These are phyloP conservation scores for Penicillium taxi DNA, from an alignment of 495 filamentous ascomycete species.

Conservation along the genomic window DNA sequence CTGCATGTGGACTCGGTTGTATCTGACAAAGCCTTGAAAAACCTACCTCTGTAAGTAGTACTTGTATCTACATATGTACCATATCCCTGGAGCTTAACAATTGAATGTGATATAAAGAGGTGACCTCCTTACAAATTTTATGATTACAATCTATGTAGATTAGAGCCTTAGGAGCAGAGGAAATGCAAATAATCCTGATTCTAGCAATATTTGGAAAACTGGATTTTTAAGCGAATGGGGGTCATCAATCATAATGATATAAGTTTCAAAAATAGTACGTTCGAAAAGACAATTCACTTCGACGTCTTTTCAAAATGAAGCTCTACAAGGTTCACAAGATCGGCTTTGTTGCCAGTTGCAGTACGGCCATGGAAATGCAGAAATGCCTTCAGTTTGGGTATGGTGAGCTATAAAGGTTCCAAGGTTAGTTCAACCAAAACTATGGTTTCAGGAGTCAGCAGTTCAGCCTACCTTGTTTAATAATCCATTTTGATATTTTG, in stretches of 20 bases:
- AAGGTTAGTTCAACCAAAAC: slow-evolving; percentile 4
- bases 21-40: too few relatives aligned
- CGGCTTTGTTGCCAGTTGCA: slow-evolving; percentile 64
- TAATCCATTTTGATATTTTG: slow-evolving; percentile 48
- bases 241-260: slow-evolving; percentile 11
- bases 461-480: slow-evolving; percentile 47
- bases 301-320: slow-evolving; percentile 61
- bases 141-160: too few relatives aligned
- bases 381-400: slow-evolving; percentile 62
- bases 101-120: too few relatives aligned
- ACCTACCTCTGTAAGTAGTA: too few relatives aligned
- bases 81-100: too few relatives aligned
- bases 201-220: background rate
- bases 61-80: too few relatives aligned
- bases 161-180: too few relatives aligned
- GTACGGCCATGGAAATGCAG: slow-evolving; percentile 53
- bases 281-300: too few relatives aligned
- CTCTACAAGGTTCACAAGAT: slow-evolving; percentile 71
- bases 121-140: too few relatives aligned
- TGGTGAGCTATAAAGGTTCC: slow-evolving; percentile 44
- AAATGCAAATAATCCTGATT: too few relatives aligned
- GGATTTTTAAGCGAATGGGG: slow-evolving; percentile 6
- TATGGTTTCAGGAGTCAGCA: background rate
- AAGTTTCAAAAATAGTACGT: too few relatives aligned
- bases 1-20: too few relatives aligned